Evolutionary conservation across 441 rosid genomes (phyloP), one percentile per base, ranked within the genome.

Genomic region (Bocquillonia castaneifolia): DNA sequence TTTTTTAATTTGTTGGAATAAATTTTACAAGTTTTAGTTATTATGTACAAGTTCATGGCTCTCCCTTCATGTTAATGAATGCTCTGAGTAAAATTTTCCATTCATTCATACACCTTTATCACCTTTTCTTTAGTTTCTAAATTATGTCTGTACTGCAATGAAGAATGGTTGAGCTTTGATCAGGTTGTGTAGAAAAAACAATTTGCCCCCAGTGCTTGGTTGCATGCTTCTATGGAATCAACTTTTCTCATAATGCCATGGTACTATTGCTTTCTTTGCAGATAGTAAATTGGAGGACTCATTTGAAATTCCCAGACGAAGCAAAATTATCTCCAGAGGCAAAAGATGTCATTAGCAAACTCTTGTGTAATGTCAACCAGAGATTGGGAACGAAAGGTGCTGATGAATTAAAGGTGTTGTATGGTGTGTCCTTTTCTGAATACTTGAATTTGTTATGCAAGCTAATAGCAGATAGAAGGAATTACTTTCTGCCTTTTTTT

Each of bases 271-370:
- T 37, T 48, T 57, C 66, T 63, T 14, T 77, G 76, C 84, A 93
- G 97, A 93, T 93, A 55, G 98, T 93, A 56, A 91, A 93, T 63
- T 93, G 98, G 98, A 88, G 88, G 79, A 88, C 91, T 58, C 95
- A 89, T 75, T 83, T 93, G 66, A 93, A 93, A 74, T 93, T 93
- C 72, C 98, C 97, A 0, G 98, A 89, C 75, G 98, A 93, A 80
- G 98, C 90, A 71, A 93, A 79, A 77, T 72, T 93, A 72, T 88
- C 98, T 73, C 81, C 85, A 25, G 94, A 89, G 66, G 97, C 96
- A 26, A 89, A 89, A 82, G 97, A 93, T 74, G 85, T 93, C 51
- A 88, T 89, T 26, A 85, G 88, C 78, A 89, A 79, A 76, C 94
- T 93, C 53, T 80, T 91, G 63, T 93, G 98, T 72, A 91, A 89